A percentile compares a stretch with the other conserved stretches of the same genome.
These are phyloP conservation scores for Exophiala sp. DNA, from an alignment of 2,329 filamentous ascomycete genomes.

Conservation along the genomic window DNA sequence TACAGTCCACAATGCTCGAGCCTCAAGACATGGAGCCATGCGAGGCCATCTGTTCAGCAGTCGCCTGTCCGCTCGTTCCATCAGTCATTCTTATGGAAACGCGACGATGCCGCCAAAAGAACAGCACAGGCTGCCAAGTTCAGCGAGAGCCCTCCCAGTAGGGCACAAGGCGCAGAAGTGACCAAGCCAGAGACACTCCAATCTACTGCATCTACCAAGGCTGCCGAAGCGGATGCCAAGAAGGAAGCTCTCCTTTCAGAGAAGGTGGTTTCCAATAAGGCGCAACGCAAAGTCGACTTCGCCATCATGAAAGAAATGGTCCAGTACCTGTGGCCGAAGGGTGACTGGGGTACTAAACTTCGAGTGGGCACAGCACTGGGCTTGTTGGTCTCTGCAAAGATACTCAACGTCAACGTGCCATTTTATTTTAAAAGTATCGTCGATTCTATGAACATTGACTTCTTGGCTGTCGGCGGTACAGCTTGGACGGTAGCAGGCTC, in stretches of 20 bases:
- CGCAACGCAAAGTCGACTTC: conserved; percentile 96
- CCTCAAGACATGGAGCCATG: not conserved
- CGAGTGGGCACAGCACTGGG: conserved; percentile 81
- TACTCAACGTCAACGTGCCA: conserved; percentile 94
- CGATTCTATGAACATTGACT: conserved; percentile 95
- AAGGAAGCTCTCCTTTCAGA: conserved; percentile 61
- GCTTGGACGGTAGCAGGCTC: conserved; percentile 84
- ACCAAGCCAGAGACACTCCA: conserved; percentile 23
- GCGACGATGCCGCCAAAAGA: conserved; percentile 9
- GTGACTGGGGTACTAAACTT: conserved; percentile 75
- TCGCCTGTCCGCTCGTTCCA: conserved; percentile 1
- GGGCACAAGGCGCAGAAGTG: conserved; percentile 14
- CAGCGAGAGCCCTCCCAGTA: conserved; percentile 13
- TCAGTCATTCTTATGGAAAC: conserved; percentile 7
- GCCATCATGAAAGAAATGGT: conserved; percentile 98
- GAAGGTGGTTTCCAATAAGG: conserved; percentile 66
- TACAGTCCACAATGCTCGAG: not conserved
- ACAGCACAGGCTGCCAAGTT: conserved; percentile 8
- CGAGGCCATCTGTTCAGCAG: not conserved
- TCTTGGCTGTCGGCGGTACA: conserved; percentile 79
- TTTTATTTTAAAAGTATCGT: conserved; percentile 99
- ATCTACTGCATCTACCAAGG: conserved; percentile 17
- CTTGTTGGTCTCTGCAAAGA: conserved; percentile 83
- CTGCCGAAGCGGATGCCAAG: conserved; percentile 32
- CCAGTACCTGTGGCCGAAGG: conserved; percentile 92